Evolutionary conservation across 2,329 filamentous ascomycete species (phyloP), one percentile per base, ranked within the genome.

Genomic region (Rhynchosporium secalis): DNA sequence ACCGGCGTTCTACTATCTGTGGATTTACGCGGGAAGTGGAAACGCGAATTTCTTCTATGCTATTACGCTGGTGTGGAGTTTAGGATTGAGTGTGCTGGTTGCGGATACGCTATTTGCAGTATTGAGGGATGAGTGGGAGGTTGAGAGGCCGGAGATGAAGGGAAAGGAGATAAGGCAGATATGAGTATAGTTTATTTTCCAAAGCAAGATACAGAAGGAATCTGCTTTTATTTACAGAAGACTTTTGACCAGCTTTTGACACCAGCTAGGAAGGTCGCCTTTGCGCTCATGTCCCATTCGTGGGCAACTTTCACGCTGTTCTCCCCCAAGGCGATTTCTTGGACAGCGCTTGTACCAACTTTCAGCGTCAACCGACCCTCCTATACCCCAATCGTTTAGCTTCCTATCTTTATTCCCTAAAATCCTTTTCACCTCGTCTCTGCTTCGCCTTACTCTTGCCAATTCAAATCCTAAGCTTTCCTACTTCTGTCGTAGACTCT

Each of bases 1-100:
- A 0, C 95, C 95, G 1, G 92, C 93, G 0, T 99, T 99, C 74
- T 96, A 98, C 75, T 88, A 99, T 74, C 80, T 99, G 4, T 99
- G 95, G 95, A 94, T 99, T 62, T 99, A 98, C 73, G 95, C 95
- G 2, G 95, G 95, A 56, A 96, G 92, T 61, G 95, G 95, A 33
- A 99, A 99, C 72, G 95, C 95, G 63, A 99, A 99, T 75, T 99
- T 99, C 79, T 99, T 99, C 78, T 99, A 99, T 74, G 95, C 95
- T 68, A 98, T 99, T 71, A 99, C 95, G 0, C 79, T 99, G n/a
- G 95, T 99, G 0, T 99, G 95, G 95, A 96, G 92, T 73, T 76
- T 99, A 29, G 95, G 92, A 0, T 82, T 96, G 69, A 93, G 92
- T 43, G 81, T 99, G 65, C 79, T 99, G 36, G 84, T 98, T 6